These are phyloP conservation scores for Calendula officinalis DNA, from an alignment of 129 eudicot species.

Conservation along the genomic window DNA sequence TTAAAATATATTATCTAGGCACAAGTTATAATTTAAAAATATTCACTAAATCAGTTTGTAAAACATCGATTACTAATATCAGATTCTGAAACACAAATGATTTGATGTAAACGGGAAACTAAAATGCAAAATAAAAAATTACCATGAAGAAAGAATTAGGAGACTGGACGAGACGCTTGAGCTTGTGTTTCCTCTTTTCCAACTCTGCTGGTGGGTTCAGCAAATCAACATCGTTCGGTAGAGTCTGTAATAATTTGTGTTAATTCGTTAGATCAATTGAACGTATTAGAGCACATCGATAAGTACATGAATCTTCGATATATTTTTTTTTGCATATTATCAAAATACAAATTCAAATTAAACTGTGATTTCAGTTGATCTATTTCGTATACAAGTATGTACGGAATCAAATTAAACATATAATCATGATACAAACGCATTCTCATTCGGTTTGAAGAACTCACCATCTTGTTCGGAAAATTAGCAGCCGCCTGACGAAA, in stretches of 20 bases:
- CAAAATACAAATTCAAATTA: background rate
- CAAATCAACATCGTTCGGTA: constrained; percentile 56
- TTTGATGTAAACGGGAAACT: too few species aligned
- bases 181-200: constrained; percentile 67
- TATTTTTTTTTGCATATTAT: background rate
- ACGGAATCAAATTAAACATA: background rate
- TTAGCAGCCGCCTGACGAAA: constrained; percentile 22
- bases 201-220: constrained; percentile 56
- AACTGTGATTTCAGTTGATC: background rate
- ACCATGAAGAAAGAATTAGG: constrained; percentile 68
- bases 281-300: background rate
- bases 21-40: too few species aligned
- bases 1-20: too few species aligned
- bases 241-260: constrained; percentile 28
- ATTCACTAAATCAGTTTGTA: too few species aligned
- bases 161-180: constrained; percentile 56
- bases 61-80: too few species aligned
- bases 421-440: background rate
- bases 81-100: too few species aligned
- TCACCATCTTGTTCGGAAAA: constrained; percentile 14
- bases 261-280: background rate
- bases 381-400: background rate
- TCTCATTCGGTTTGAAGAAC: background rate
- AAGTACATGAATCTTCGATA: too few species aligned
- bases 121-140: background rate